phyloP scores from a whole-genome alignment of 495 filamentous ascomycete species.

The Penicillium crystallinum region DNA sequence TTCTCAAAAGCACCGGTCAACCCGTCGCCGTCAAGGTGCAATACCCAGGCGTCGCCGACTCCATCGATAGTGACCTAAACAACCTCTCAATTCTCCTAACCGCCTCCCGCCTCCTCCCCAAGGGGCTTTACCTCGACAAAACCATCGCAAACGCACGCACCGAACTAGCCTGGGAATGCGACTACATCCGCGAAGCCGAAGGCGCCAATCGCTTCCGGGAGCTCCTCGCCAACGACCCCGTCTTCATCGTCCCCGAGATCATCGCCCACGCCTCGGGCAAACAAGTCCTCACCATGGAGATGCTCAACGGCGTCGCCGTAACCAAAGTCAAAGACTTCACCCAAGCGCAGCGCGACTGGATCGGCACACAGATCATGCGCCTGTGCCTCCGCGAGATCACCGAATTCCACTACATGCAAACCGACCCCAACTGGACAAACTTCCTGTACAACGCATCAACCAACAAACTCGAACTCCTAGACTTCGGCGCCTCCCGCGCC shows the following conservation, averaged over 20 bases:
- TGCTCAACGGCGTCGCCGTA: conserved; percentile 81
- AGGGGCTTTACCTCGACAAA: conserved; percentile 89
- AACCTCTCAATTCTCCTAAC: conserved; percentile 88
- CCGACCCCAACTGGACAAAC: conserved; percentile 99
- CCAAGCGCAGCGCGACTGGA: conserved; percentile 82
- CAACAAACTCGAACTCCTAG: conserved; percentile 80
- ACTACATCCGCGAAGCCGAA: conserved; percentile 84
- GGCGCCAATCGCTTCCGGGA: conserved; percentile 68
- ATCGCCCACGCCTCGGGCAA: conserved; percentile 75
- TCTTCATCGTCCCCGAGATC: conserved; percentile 75
- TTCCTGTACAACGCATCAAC: conserved; percentile 80
- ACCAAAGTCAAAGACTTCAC: conserved; percentile 70
- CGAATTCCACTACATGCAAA: conserved; percentile 97
- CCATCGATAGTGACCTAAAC: conserved; percentile 90
- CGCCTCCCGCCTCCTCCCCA: conserved; percentile 82
- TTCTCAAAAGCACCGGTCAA: conserved; percentile 66
- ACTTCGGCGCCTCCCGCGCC: conserved; percentile 89
- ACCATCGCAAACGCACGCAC: conserved; percentile 95
- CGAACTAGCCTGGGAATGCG: conserved; percentile 95
- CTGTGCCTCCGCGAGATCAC: conserved; percentile 89
- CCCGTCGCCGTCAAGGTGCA: conserved; percentile 93
- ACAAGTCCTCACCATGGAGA: conserved; percentile 89
- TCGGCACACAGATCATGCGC: conserved; percentile 84
- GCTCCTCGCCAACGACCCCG: conserved; percentile 65
- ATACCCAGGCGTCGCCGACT: conserved; percentile 93